Evolutionary conservation across 805 yeast genomes (phyloP), one percentile per base, ranked within the genome.

Genomic region (Candida chauliodis): DNA sequence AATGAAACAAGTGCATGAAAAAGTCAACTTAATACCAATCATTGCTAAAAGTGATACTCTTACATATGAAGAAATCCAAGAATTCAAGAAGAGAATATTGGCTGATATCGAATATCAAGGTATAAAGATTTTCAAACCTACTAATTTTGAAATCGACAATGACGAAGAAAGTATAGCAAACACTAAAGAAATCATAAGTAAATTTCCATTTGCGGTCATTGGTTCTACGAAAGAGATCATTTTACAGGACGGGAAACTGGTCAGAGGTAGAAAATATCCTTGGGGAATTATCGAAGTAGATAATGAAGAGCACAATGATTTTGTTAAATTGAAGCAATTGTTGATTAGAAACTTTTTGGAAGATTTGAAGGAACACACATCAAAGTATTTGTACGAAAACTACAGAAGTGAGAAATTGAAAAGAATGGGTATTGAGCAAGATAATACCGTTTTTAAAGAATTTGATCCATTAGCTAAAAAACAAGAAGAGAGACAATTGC

Each of bases 211-310:
- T 66, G 98, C 99, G 13, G 82, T 93, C 47, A 85, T 93, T 38
- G 99, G 97, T 16, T 87, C 97, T 16, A 85, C 93, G 16, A 66
- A 69, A 42, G 79, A 78, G 46, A 81, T 84, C 24, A 80, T 80
- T 50, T 66, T 73, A 29, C 59, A 73, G 30, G 93, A 85, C 55
- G 96, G 96, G 29, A 76, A 86, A 59, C 49, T 59, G 30, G 95
- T 90, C 31, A 80, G 97, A 62, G 97, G 96, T 50, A 84, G 99
- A 66, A 69, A 77, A 45, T 91, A 91, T 61, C 97, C 98, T 45
- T 93, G 99, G 99, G 98, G 98, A 49, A 73, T 84, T 16, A 84
- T 93, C 53, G 97, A 93, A 66, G 90, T 93, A 50, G 97, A 89
- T 61, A 91, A 93, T 60, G 93, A 87, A 66, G 79, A 80, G 41